Evolutionary conservation across 176 grass and related monocot genomes (phyloP), one percentile per base, ranked within the genome.

Genomic region (Lolium perenne): DNA sequence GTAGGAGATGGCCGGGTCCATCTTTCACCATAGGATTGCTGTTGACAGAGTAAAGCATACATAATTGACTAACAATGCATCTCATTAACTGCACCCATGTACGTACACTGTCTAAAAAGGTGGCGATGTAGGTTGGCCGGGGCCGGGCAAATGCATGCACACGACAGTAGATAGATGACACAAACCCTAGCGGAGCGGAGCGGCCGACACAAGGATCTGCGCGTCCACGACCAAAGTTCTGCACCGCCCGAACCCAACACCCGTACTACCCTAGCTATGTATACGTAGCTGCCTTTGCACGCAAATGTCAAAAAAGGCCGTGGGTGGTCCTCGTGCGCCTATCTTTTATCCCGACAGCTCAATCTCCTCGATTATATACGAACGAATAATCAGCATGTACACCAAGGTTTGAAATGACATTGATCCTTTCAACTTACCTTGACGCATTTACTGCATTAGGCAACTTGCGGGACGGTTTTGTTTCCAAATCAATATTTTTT

Each of bases 191-290:
- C 51, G 15, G 2, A 20, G 54, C 16, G 35, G 35, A 71, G 68
- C 71, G 71, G 71, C 71, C 71, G 71, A 74, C 71, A 74, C 6
- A 14, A 74, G 45, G 71, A 74, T 74, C 71, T 74, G 71, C 71
- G 32, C 65, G 16, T 20, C 65, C 65, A 69, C 35, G 65, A 16
- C 66, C 21, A 74, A 74, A 74, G 43, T 15, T 49, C 12, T 74
- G 71, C 71, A 26, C 71, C 71, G 71, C 3, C 70, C n/a, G 41
- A 73, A 47, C 70, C 70, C 70, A 48, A 25, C 70, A 73, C 70
- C 70, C 70, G 70, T 73, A 49, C 70, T 0, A 70, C 17, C 17
- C 38, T 41, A 40, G 46, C 46, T 47, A 47, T 25, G 46, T 74
- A 46, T 74, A 74, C 71, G 71, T 49, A 17, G 38, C 38, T 71